Base-by-base conservation (phyloP, 1,139 yeast genomes). In the Yamadazyma triangularis region DNA sequence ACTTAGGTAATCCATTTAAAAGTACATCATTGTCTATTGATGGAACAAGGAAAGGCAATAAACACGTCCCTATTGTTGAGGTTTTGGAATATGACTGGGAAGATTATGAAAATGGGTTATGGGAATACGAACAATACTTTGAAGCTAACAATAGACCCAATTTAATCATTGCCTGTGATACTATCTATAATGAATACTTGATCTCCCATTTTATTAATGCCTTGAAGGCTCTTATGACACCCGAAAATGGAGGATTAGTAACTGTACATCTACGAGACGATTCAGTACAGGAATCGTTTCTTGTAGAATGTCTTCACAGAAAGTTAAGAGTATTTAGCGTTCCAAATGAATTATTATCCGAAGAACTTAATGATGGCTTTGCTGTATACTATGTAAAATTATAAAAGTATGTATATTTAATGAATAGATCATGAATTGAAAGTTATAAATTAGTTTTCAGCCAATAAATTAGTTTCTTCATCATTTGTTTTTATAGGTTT, bases 71-170 rank as follows among this genome's bases (percentile, higher is more conserved):
- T 8, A 27, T 31, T 5, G 51, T 78, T 5, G 70, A 69, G 20
- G 70, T 70, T 2, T 47, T 65, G 4, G 82, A 73, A 38, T 73
- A 64, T 39, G 89, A 82, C 48, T 82, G 91, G 91, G 89, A 81
- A 41, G 41, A 58, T 12, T 48, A 62, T 0, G 70, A 64, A 0
- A 44, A 40, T 7, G 75, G 72, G 0, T 11, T 48, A 13, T 30
- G 37, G 21, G 51, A 55, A 21, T 48, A 58, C 23, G 24, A 40
- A 4, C 39, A 47, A 4, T 13, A 37, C 5, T 26, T 30, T 3
- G 20, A 9, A 9, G 24, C 33, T 3, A 27, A 23, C 2, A 18
- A 21, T 1, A 26, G 21, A 2, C 71, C 75, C 0, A 76, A 73
- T 38, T 44, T 74, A 13, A 57, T 82, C 3, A 45, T 82, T 11